Evolutionary conservation across 495 filamentous ascomycete species (phyloP), one percentile per base, ranked within the genome.

Genomic region (Lichina pygmaea): DNA sequence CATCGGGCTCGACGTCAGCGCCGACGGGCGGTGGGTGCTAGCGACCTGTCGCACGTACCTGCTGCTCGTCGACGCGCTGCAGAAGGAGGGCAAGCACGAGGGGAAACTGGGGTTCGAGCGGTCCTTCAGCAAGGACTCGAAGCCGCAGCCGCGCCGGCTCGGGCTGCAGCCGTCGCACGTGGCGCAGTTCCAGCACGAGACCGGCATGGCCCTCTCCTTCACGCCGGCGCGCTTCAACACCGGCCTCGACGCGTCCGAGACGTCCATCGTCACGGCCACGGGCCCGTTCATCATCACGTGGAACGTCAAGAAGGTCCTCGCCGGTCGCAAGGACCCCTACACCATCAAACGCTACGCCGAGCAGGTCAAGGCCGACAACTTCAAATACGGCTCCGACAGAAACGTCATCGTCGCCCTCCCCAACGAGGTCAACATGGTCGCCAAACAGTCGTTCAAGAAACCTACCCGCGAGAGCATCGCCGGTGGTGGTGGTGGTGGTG

Each of bases 71-170:
- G 89, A 97, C 54, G 70, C 84, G 0, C 57, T 86, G 36, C 91
- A 97, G 53, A 82, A 91, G 53, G 71, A 77, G 0, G 91, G 89
- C 53, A 95, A 92, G 66, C 92, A 95, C 50, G 82, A 85, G 52
- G 91, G 91, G 54, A 94, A 95, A 61, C 78, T 97, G 41, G 89
- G 89, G 12, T 97, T 97, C 55, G 85, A 97, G 61, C 84, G 78
- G 52, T 67, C 85, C 0, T 97, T 97, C 51, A 78, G 75, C 4
- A 91, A 92, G 53, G 85, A 94, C 53, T 67, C 71, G 3, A 97
- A 97, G 59, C 89, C 89, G 3, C 83, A 91, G 52, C 89, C 89
- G 40, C 78, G 85, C 31, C 85, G 89, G 51, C 73, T 97, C 10
- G 83, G 76, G 33, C 63, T 97, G 13, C 80, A 76, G 42, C 91